Conservation (phyloP, 306 rosid species). For the Carpinus viminea region DNA sequence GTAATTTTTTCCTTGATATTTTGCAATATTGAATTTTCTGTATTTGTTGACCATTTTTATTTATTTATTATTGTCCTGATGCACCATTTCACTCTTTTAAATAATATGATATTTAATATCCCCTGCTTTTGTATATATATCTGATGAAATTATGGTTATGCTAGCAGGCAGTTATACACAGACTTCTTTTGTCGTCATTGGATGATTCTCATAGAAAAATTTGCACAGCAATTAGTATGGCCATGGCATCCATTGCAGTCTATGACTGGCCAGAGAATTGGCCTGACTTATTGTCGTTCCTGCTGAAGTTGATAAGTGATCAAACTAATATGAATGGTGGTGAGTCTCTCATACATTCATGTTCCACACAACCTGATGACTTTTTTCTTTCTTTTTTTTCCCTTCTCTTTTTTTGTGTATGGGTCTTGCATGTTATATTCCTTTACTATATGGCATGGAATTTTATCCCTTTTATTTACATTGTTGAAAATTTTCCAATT, state of each 20-base stretch:
- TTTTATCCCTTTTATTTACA: conserved; percentile 2
- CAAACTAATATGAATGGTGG: conserved; percentile 81
- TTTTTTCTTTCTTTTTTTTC: neutral
- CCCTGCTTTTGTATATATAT: conserved; percentile 11
- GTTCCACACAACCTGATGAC: neutral
- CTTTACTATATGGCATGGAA: neutral
- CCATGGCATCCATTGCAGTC: conserved; percentile 82
- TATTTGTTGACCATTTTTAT: neutral
- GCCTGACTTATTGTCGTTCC: conserved; percentile 86
- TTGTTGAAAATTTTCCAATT: neutral
- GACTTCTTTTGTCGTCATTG: conserved; percentile 67
- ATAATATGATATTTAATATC: conserved; percentile 3
- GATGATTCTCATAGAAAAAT: conserved; percentile 89
- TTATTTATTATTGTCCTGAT: conserved; percentile 5
- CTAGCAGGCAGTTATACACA: conserved; percentile 63
- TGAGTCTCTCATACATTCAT: conserved; percentile 26
- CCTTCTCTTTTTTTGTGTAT: neutral
- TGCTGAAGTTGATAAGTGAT: conserved; percentile 67
- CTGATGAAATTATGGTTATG: conserved; percentile 28
- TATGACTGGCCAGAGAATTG: conserved; percentile 96
- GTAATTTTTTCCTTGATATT: conserved; percentile 17
- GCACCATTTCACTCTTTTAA: neutral
- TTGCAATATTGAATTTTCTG: conserved; percentile 14
- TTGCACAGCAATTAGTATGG: conserved; percentile 94
- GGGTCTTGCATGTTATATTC: neutral